Base-by-base conservation (phyloP, 306 rosid species). In the Prunus davidiana region DNA sequence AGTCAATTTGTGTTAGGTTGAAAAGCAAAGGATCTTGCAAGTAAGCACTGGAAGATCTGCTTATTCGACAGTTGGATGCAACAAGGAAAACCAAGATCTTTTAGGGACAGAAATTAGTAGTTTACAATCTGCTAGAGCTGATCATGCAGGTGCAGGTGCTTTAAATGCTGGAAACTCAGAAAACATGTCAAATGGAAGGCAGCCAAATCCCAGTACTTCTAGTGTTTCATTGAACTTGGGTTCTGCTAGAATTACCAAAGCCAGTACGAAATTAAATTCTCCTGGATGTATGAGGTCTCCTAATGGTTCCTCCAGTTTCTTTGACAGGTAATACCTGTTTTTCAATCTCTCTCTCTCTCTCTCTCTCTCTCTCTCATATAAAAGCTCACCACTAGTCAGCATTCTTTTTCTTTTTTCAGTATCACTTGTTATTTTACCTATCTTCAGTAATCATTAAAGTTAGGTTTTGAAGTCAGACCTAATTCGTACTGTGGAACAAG, bases 1-100 rank as follows among this genome's bases (percentile, higher is more conserved):
- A 27, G 18, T 74, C 47, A 11, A 32, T 63, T 64, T 57, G 25
- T 76, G 34, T 50, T 74, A 94, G 98, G 96, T 92, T 84, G 98
- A 92, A 84, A 95, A 89, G 85, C 88, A 89, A 63, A 89, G 86
- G 87, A 95, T 95, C 86, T 83, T 89, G 87, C 93, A 78, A 80
- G 87, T 68, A 58, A 87, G 79, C 71, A 56, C 20, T 43, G 89
- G 75, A 45, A 92, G 87, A 81, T 73, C 81, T 47, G 79, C 14
- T 70, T 78, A 86, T 63, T 63, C 76, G 75, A 75, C 82, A 43
- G 88, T 79, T 80, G 89, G 78, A 82, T 72, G 78, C 73, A 74
- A 66, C 65, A 71, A 47, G 73, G 86, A 76, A 69, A 79, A 81
- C 66, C 73, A 56, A 61, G 88, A 27, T 66, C 65, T 73, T 73